Evolutionary conservation across 208 protist genomes (phyloP), one percentile per base, ranked within the genome.

Genomic region (Crithidia thermophila): DNA sequence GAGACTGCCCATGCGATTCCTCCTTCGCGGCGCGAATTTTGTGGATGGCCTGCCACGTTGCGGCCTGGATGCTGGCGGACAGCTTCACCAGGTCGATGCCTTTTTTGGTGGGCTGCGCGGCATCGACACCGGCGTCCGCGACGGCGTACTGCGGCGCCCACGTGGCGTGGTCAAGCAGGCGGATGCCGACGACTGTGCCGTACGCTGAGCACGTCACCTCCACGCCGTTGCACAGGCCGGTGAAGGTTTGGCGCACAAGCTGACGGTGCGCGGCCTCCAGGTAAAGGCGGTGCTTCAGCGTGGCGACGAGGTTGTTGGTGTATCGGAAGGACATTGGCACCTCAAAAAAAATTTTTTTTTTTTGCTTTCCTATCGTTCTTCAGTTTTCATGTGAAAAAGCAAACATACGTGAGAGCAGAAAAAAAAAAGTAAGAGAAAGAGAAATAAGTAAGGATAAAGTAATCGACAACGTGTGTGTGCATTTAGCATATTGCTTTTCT

Each of bases 291-390:
- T 96, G 86, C 75, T 90, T 88, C 43, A 96, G 50, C 21, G 61
- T 80, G 43, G 87, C 87, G 21, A 96, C 77, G 18, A 96, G 74
- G 72, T 88, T 86, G 61, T 96, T 96, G 2, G 90, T 94, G 67
- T 93, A 96, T 0, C 90, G 87, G 65, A 96, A 96, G 0, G 90
- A 96, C 90, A 96, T 96, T n/a, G n/a, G n/a, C n/a, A n/a, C n/a
- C n/a, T n/a, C n/a, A n/a, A n/a, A 25, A 52, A 51, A 61, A 51
- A 7, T 55, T 14, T 7, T 62, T 6, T 5, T 46, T 33, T 40
- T 37, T 60, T 51, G 16, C 36, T n/a, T 23, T 71, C 23, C n/a
- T 11, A 23, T 2, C 13, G 18, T 34, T 18, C 10, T 18, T 18
- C 10, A 10, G 13, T 10, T 10, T 43, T 16, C 10, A 43, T 10